Percentiles rank a stretch among this genome's conserved stretches.
phyloP scores from a whole-genome alignment of 495 filamentous ascomycete genomes.

The Aspergillus steynii region DNA sequence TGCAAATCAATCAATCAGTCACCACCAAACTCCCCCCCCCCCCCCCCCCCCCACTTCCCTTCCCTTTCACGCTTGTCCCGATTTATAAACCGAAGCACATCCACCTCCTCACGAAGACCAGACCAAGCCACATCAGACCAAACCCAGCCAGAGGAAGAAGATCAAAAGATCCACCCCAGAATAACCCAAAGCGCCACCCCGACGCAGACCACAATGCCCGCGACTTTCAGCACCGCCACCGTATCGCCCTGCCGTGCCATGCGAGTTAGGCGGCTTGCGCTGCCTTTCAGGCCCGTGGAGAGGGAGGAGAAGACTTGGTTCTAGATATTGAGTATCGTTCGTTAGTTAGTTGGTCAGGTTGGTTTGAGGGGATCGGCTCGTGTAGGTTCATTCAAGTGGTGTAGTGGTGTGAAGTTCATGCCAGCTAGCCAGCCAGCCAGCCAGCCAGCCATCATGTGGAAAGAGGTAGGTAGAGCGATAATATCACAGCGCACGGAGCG shows the following conservation, averaged over 20 bases:
- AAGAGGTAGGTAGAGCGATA: neutral
- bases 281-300: conserved; percentile 69
- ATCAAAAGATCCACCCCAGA: conserved; percentile 64
- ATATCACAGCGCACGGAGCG: no score
- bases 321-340: conserved; percentile 25
- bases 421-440: no score
- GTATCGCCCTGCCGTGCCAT: conserved; percentile 93
- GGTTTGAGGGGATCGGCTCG: neutral
- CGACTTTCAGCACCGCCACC: conserved; percentile 83
- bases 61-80: no score
- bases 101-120: no score
- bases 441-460: no score
- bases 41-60: no score
- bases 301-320: conserved; percentile 64
- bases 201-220: conserved; percentile 75
- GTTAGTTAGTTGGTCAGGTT: neutral
- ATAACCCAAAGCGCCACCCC: conserved; percentile 76
- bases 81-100: no score
- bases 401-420: no score
- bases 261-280: conserved; percentile 79
- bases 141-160: neutral
- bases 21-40: no score
- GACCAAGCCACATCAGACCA: no score
- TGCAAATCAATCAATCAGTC: no score
- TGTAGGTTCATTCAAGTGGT: neutral